Conservation (phyloP, 202 grass and related monocot genomes). For the Cymbopogon flexuosus region DNA sequence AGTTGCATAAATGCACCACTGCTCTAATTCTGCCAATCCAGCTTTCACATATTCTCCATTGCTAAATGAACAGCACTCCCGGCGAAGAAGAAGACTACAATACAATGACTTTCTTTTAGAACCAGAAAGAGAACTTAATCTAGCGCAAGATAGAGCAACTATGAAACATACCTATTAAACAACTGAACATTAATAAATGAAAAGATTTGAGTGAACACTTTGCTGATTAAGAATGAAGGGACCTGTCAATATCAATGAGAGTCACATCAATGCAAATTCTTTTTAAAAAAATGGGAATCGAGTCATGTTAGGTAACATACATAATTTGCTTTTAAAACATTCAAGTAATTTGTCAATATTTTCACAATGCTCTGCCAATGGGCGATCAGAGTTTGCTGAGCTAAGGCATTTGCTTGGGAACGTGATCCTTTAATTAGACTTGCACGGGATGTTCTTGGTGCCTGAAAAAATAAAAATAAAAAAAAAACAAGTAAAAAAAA, state of each 20-base stretch:
- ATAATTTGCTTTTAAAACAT: slow-evolving; percentile 87
- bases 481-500: slow-evolving; percentile 23
- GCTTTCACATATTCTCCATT: slow-evolving; percentile 99
- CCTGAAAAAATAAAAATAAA: slow-evolving; percentile 71
- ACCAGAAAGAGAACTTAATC: slow-evolving; percentile 13
- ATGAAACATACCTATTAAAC: slow-evolving; percentile 80
- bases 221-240: slow-evolving; percentile 89
- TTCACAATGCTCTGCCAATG: slow-evolving; percentile 99
- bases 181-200: slow-evolving; percentile 97
- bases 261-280: slow-evolving; percentile 23
- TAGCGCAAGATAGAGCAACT: slow-evolving; percentile 23
- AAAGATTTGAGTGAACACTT: slow-evolving; percentile 95
- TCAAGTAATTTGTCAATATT: slow-evolving; percentile 85
- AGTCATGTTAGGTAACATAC: slow-evolving; percentile 60
- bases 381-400: slow-evolving; percentile 91
- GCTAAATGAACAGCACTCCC: slow-evolving; percentile 99
- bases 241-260: slow-evolving; percentile 48
- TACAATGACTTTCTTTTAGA: slow-evolving; percentile 32
- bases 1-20: slow-evolving; percentile 92
- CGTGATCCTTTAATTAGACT: slow-evolving; percentile 98
- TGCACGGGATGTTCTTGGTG: slow-evolving; percentile 88
- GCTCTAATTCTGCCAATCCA: slow-evolving; percentile 92
- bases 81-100: slow-evolving; percentile 84
- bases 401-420: slow-evolving; percentile 86
- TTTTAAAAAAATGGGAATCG: no score